phyloP scores from a whole-genome alignment of 148 eudicot genomes.

The Heliamphora exappendiculata region DNA sequence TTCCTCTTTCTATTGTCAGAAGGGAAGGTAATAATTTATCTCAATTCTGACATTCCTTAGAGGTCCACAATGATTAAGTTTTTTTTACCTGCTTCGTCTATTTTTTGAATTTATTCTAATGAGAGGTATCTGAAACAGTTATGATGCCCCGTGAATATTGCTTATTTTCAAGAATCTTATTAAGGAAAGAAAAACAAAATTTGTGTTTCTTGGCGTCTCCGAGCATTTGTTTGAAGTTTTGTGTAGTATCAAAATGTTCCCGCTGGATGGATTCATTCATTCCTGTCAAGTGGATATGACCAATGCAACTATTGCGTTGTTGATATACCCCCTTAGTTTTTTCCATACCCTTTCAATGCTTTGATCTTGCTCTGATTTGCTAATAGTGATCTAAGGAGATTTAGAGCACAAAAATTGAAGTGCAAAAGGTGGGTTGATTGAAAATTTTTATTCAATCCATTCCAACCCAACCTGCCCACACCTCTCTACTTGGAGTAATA shows the following conservation, averaged over 20 bases:
- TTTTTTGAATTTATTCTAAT: not conserved
- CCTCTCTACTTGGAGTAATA: not conserved
- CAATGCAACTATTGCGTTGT: not conserved
- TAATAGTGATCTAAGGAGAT: not conserved
- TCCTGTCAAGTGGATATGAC: not conserved
- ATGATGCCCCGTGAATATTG: not conserved
- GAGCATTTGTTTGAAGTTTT: not conserved
- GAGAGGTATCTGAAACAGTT: not conserved
- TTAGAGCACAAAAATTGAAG: not conserved
- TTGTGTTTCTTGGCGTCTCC: not conserved
- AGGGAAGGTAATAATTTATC: not conserved
- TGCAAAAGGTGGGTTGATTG: not conserved
- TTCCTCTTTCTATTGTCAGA: not conserved
- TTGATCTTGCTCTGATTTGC: not conserved
- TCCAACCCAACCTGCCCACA: not conserved
- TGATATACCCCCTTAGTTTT: not conserved
- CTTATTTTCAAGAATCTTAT: not conserved
- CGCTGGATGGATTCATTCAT: not conserved
- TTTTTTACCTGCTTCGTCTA: slow-evolving; percentile 34
- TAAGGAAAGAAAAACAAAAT: not conserved
- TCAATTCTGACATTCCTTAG: too few species aligned
- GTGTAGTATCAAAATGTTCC: not conserved
- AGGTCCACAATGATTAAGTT: not conserved
- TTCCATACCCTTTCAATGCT: not conserved
- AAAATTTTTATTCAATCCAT: not conserved